Conservation (phyloP, 2,329 filamentous ascomycete species). For the Neonectria magnoliae region DNA sequence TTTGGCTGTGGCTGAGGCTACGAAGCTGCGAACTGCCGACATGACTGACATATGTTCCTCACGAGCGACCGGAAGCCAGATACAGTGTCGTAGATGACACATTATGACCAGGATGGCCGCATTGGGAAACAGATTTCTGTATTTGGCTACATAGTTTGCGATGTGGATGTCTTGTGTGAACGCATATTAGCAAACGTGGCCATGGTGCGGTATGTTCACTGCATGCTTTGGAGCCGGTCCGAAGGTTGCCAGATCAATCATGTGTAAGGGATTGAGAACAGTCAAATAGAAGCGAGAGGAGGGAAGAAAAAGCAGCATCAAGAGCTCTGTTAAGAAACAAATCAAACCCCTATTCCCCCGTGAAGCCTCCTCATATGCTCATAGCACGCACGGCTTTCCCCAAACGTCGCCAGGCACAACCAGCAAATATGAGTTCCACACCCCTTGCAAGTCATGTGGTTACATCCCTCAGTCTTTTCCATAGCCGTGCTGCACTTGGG, state of each 20-base stretch:
- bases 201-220: neutral
- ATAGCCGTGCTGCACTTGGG: neutral
- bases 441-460: neutral
- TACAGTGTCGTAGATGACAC: slow-evolving; percentile 8
- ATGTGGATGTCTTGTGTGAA: slow-evolving; percentile 13
- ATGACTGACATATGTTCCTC: slow-evolving; percentile 3
- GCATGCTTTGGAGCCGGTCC: no score
- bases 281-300: no score
- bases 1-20: neutral
- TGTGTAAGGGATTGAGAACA: no score
- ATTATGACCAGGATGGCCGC: slow-evolving; percentile 2
- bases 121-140: slow-evolving; percentile 5
- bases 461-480: neutral
- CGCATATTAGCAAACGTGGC: neutral
- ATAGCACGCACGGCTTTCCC: neutral
- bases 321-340: no score
- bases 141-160: slow-evolving; percentile 8
- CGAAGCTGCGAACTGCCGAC: neutral
- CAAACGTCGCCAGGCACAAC: neutral
- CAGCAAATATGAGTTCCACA: slow-evolving; percentile 1
- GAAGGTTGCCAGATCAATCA: no score
- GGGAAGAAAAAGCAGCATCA: no score
- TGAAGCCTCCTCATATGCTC: neutral
- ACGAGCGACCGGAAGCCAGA: slow-evolving; percentile 3
- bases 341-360: neutral